Base-by-base conservation (phyloP, 1,284 basidiomycete genomes). In the Flammula alnicola region DNA sequence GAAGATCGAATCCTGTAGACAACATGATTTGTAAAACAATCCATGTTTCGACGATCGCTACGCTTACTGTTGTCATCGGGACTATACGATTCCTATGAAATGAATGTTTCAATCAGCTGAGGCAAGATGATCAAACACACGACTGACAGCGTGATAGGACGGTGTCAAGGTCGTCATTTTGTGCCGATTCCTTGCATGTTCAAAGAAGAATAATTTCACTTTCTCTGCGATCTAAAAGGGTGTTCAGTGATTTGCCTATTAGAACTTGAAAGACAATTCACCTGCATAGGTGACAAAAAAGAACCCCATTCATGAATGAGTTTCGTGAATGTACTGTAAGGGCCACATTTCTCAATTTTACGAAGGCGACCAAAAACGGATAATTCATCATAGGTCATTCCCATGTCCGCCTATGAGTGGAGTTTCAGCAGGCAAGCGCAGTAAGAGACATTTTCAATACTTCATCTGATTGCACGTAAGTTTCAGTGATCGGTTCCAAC, bases 151-250 rank as follows among this genome's bases (percentile, higher is more conserved):
- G 69, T 99, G 97, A 61, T 99, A 98, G 3, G 92, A 83, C 1
- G 96, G 97, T 1, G 97, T 99, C 54, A 99, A 67, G 0, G 95
- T 99, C 7, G 97, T 99, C 96, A 99, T 99, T 82, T 99, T 99
- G 73, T 99, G 96, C 45, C 97, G 75, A 69, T 99, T 99, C 51
- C 95, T 80, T 0, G 96, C 96, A 62, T 99, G 88, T 67, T 96
- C 93, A 63, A 95, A 97, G 79, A 94, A 99, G 78, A 99, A 99
- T 49, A 88, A 75, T 69, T 99, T 98, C 61, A 99, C 96, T 75
- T 98, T 99, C 57, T 93, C 89, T 5, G 96, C 96, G 48, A 99
- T 93, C 91, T 96, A 47, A 2, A 47, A 43, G 27, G 12, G 10
- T n/a, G 44, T 29, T 32, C 33, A 27, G 14, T 40, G 22, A 6